Evolutionary conservation across 495 filamentous ascomycete species (phyloP).

Genomic region (Penicillium argentinense): DNA sequence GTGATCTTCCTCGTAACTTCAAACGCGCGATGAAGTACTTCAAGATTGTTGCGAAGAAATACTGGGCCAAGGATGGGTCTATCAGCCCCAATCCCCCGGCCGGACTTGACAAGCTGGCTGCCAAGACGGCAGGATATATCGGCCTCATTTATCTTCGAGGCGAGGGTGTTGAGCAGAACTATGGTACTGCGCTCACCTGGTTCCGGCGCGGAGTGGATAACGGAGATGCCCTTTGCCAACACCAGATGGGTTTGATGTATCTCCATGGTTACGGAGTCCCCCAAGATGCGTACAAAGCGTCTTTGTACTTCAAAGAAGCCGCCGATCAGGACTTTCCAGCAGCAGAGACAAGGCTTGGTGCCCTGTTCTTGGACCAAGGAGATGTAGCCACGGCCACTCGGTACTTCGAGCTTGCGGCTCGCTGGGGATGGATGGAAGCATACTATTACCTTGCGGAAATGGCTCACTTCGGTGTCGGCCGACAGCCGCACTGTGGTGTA

Average conservation of each 20-base stretch:
- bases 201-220: constrained; percentile 78
- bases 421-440: constrained; percentile 86
- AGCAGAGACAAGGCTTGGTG: constrained; percentile 80
- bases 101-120: constrained; percentile 77
- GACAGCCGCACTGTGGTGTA: constrained; percentile 75
- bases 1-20: constrained; percentile 70
- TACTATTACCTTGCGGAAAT: constrained; percentile 96
- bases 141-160: constrained; percentile 92
- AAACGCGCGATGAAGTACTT: constrained; percentile 79
- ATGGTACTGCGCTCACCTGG: constrained; percentile 74
- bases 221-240: constrained; percentile 83
- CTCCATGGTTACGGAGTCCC: constrained; percentile 80
- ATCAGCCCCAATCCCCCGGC: constrained; percentile 51
- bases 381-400: constrained; percentile 70
- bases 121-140: constrained; percentile 87
- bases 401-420: constrained; percentile 91
- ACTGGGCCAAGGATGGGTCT: constrained; percentile 80
- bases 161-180: constrained; percentile 83
- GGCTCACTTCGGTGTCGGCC: constrained; percentile 74
- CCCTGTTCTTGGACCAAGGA: constrained; percentile 88
- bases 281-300: constrained; percentile 70
- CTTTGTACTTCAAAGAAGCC: constrained; percentile 76
- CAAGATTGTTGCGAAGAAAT: constrained; percentile 73
- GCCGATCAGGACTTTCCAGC: constrained; percentile 82
- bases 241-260: constrained; percentile 83